Conservation (phyloP, 78 protist genomes). For the Dictyostelium citrinum region DNA sequence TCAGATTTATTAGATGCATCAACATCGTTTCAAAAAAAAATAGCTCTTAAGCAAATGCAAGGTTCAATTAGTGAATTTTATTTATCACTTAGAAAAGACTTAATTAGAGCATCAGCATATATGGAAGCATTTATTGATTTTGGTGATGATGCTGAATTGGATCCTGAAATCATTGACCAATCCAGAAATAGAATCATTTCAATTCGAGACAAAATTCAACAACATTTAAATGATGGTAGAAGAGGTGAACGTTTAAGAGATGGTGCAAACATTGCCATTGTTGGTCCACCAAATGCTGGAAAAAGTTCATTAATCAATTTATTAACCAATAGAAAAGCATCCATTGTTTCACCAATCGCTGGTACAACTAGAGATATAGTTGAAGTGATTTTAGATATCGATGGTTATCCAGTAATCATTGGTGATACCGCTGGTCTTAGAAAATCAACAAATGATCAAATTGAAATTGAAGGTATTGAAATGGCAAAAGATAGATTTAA, state of each 20-base stretch:
- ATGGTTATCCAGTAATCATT: constrained; percentile 90
- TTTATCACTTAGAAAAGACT: neutral
- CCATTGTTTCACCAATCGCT: constrained; percentile 91
- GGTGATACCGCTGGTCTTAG: constrained; percentile 93
- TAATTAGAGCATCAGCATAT: constrained; percentile 83
- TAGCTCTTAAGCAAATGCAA: constrained; percentile 84
- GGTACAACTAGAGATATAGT: constrained; percentile 96
- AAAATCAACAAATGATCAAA: constrained; percentile 42
- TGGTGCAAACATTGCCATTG: constrained; percentile 82
- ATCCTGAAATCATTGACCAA: constrained; percentile 68
- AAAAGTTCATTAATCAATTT: constrained; percentile 89
- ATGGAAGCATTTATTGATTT: constrained; percentile 94
- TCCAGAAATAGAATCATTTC: neutral
- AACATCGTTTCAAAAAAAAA: constrained; percentile 87
- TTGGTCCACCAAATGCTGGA: constrained; percentile 92
- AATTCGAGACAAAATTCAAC: constrained; percentile 15
- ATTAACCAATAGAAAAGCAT: constrained; percentile 87
- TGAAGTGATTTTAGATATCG: constrained; percentile 85
- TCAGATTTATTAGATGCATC: constrained; percentile 90
- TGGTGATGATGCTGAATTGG: constrained; percentile 92
- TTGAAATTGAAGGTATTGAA: constrained; percentile 83
- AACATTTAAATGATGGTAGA: constrained; percentile 75
- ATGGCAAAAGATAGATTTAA: constrained; percentile 77
- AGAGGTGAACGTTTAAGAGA: constrained; percentile 85
- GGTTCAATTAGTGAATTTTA: constrained; percentile 50